phyloP scores from a whole-genome alignment of 2,329 filamentous ascomycete species.

The Penicillium brasilianum region DNA sequence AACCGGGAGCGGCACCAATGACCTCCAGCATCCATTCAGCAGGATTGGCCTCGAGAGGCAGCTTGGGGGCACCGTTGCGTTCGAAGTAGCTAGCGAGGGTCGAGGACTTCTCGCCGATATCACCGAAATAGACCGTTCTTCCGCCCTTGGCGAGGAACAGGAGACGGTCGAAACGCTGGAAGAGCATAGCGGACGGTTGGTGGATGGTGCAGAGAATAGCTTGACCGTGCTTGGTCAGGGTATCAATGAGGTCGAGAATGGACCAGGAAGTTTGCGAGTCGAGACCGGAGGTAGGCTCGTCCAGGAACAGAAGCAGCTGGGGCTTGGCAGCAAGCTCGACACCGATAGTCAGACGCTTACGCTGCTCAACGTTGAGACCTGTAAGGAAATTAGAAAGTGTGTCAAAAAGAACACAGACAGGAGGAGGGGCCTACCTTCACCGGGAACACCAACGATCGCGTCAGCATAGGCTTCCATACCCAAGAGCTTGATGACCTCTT shows the following conservation, averaged over 20 bases:
- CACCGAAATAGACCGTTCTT: constrained; percentile 71
- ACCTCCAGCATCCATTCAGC: constrained; percentile 75
- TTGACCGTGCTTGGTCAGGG: constrained; percentile 84
- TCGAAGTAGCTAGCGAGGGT: constrained; percentile 69
- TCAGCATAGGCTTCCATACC: constrained; percentile 92
- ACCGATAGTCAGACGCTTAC: constrained; percentile 84
- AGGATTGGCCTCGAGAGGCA: constrained; percentile 68
- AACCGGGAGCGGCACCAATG: constrained; percentile 66
- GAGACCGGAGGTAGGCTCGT: constrained; percentile 92
- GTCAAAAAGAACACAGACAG: no score
- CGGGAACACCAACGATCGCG: constrained; percentile 86
- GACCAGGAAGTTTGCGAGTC: constrained; percentile 94
- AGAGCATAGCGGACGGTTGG: constrained; percentile 93
- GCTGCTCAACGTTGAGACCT: constrained; percentile 65
- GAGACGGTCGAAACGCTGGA: constrained; percentile 77
- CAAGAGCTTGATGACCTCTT: constrained; percentile 86
- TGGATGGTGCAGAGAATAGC: constrained; percentile 97
- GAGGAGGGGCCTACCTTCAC: constrained; percentile 60
- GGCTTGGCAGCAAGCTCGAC: constrained; percentile 96
- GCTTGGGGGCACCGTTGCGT: constrained; percentile 64
- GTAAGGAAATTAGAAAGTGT: not conserved
- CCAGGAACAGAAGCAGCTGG: constrained; percentile 84
- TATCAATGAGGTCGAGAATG: constrained; percentile 85
- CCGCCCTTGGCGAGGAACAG: constrained; percentile 69
- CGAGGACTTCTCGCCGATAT: constrained; percentile 65